phyloP scores from a whole-genome alignment of 108 stramenopile genomes.

The Cyclostephanos tholiformis region DNA sequence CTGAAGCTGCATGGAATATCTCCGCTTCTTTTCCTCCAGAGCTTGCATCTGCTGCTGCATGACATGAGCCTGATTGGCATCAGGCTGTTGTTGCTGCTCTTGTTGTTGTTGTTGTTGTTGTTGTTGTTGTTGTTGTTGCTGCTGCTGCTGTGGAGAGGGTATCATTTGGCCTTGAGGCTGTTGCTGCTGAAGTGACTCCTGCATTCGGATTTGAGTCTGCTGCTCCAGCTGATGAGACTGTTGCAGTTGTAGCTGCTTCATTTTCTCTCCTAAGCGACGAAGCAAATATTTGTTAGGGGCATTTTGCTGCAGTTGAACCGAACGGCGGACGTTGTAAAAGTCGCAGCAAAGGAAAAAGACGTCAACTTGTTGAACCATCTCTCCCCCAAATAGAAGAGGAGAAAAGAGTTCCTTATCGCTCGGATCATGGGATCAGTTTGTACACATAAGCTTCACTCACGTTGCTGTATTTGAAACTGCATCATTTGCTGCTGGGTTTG shows the following conservation, averaged over 20 bases:
- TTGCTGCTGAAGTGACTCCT: conserved; percentile 20
- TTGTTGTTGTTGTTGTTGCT: conserved; percentile 11
- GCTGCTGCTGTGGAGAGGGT: conserved; percentile 14
- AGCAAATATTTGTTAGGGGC: background rate
- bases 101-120: conserved; percentile 14
- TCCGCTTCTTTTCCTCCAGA: conserved; percentile 6
- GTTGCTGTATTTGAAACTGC: conserved; percentile 21
- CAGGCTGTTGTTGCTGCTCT: background rate
- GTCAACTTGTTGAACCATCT: background rate
- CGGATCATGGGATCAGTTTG: background rate
- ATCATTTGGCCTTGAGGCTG: conserved; percentile 1
- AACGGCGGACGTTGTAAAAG: background rate
- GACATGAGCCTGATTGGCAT: background rate
- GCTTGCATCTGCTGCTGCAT: conserved; percentile 2
- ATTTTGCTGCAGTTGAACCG: background rate
- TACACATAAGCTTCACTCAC: background rate
- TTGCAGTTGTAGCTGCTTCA: conserved; percentile 18
- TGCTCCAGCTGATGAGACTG: conserved; percentile 19
- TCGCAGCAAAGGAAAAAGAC: background rate
- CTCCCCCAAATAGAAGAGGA: background rate
- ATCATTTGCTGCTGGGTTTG: conserved; percentile 14
- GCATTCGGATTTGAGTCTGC: conserved; percentile 19
- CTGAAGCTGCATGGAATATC: conserved; percentile 12
- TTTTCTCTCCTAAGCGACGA: conserved; percentile 5
- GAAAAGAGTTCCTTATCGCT: background rate